Base-by-base conservation (phyloP, 768 basidiomycete genomes). In the Fistulinella prunicolor region DNA sequence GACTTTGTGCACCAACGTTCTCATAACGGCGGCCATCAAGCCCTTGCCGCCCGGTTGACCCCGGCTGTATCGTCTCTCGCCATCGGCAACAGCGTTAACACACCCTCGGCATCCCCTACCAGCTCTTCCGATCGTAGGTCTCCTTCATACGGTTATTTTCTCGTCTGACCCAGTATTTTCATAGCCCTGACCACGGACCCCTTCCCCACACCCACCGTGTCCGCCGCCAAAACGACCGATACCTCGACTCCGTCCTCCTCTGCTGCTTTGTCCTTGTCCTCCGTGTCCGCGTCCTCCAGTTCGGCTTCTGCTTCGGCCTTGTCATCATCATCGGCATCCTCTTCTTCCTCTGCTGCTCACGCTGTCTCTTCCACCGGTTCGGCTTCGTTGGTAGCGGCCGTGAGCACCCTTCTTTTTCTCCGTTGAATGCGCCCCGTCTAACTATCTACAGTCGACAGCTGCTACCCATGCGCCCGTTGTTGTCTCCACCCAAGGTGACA, bases 1-100 rank as follows among this genome's bases (percentile, higher is more conserved):
- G 32, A 51, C 42, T 46, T 49, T 49, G 29, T 51, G 21, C 39
- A 66, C 40, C 60, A 44, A 38, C 65, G 56, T 9, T 28, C 47
- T 5, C 50, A 39, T 6, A 40, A 45, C 16, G 48, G 40, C 16
- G 42, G 45, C 20, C 54, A 55, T 42, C 49, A n/a, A 10, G 13
- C 7, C 43, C 30, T 56, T 0, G 52, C 30, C 29, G 59, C 45
- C 26, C 61, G 60, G 3, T 37, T 1, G 42, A 40, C 7, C 23
- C 10, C 19, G 6, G 9, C 7, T 0, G 3, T 4, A 9, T 3
- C 37, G 2, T 16, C 16, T 6, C 7, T 16, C 9, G 14, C 12
- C 32, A 34, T 5, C 16, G 32, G 5, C 32, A 16, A 34, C 32
- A 16, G 32, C 16, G 32, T 12, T 12, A 16, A 12, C 9, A 12